Evolutionary conservation across 2,329 filamentous ascomycete genomes (phyloP).

Genomic region (Ascochyta viciae-villosae): DNA sequence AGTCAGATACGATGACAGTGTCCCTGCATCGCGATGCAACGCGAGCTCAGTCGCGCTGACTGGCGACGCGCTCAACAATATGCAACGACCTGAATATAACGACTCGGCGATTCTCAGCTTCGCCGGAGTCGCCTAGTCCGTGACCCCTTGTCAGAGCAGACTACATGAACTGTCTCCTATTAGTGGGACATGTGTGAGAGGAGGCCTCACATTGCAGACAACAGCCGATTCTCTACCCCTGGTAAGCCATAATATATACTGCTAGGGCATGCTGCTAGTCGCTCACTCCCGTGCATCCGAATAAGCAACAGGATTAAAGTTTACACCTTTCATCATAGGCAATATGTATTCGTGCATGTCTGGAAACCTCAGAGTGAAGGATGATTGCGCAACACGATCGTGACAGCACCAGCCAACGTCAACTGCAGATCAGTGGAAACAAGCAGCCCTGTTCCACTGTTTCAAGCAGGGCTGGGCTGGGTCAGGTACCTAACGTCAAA

Average conservation of each 20-base stretch:
- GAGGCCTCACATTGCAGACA: background rate
- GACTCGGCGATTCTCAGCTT: background rate
- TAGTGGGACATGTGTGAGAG: background rate
- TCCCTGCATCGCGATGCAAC: background rate
- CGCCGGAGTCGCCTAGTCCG: background rate
- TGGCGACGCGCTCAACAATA: background rate
- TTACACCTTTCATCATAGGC: background rate
- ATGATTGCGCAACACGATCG: background rate
- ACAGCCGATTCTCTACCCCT: background rate
- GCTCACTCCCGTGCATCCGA: background rate
- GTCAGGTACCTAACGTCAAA: conserved; percentile 6
- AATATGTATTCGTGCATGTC: background rate
- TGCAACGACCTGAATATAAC: background rate
- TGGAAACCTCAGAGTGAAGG: background rate
- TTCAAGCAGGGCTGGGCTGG: background rate
- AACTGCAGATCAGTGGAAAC: background rate
- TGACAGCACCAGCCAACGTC: background rate
- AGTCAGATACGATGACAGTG: background rate
- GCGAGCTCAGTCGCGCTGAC: background rate
- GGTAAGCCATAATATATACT: background rate
- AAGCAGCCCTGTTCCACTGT: background rate
- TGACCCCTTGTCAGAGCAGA: background rate
- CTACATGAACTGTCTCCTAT: background rate
- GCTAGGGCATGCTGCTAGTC: background rate
- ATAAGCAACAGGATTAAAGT: background rate